These are phyloP conservation scores for Prunus fruticosa DNA, from an alignment of 306 rosid species.

Conservation along the genomic window DNA sequence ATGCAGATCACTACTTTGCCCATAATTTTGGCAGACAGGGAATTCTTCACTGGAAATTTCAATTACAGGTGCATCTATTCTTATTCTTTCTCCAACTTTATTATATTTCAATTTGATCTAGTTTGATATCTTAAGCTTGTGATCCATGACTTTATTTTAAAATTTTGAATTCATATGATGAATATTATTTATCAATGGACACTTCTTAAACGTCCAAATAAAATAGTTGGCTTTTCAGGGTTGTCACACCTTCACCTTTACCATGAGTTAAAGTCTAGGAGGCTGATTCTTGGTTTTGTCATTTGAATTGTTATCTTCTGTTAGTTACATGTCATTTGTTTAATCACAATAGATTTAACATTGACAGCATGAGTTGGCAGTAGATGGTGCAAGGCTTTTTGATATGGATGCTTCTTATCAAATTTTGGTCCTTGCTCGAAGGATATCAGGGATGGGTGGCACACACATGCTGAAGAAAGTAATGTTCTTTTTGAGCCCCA, in stretches of 20 bases:
- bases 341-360: neutral
- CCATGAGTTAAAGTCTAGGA: neutral
- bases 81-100: neutral
- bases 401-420: constrained; percentile 17
- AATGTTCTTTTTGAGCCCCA: neutral
- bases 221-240: neutral
- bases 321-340: neutral
- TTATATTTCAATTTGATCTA: neutral
- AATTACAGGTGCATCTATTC: neutral
- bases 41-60: neutral
- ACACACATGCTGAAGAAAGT: constrained; percentile 17
- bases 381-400: constrained; percentile 19
- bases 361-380: constrained; percentile 18
- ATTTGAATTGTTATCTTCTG: neutral
- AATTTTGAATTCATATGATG: constrained; percentile 1
- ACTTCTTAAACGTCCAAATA: neutral
- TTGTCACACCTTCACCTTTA: neutral
- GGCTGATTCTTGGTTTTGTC: neutral
- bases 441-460: constrained; percentile 16
- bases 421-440: constrained; percentile 17
- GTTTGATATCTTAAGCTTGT: neutral
- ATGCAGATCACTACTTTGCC: constrained; percentile 8
- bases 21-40: neutral
- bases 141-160: neutral
- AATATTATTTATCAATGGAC: neutral